phyloP scores from a whole-genome alignment of 2,329 filamentous ascomycete genomes.

The Botrytis hyacinthi region DNA sequence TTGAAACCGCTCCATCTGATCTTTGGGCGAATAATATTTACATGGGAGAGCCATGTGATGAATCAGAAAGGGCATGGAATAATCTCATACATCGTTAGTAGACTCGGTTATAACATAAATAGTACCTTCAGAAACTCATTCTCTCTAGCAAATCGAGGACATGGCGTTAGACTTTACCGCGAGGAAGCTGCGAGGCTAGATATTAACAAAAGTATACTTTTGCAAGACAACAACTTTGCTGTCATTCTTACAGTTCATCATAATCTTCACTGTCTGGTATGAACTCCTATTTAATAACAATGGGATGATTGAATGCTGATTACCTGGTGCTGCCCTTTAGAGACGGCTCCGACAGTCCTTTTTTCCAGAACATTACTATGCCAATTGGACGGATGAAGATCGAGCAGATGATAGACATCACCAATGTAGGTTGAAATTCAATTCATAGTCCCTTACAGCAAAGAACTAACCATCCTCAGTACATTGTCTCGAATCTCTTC shows the following conservation, averaged over 20 bases:
- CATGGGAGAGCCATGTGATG: slow-evolving; percentile 17
- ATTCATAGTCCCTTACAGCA: neutral
- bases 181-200: slow-evolving; percentile 13
- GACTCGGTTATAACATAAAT: neutral
- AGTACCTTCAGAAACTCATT: neutral
- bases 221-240: slow-evolving; percentile 11
- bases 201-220: slow-evolving; percentile 17
- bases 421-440: neutral
- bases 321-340: neutral
- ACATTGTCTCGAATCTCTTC: slow-evolving; percentile 18
- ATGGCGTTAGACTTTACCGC: slow-evolving; percentile 13
- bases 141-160: neutral
- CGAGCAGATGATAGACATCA: slow-evolving; percentile 5
- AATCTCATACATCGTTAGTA: slow-evolving; percentile 16
- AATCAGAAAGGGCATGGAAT: slow-evolving; percentile 19
- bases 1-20: neutral
- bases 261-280: slow-evolving; percentile 18
- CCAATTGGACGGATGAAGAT: slow-evolving; percentile 16
- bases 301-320: neutral
- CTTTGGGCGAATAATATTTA: slow-evolving; percentile 6
- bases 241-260: slow-evolving; percentile 18
- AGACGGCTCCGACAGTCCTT: slow-evolving; percentile 17
- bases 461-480: neutral
- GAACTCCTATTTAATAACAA: neutral
- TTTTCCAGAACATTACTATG: slow-evolving; percentile 14